Evolutionary conservation across 1,284 basidiomycete genomes (phyloP).

Genomic region (Pseudozyma thailandica): DNA sequence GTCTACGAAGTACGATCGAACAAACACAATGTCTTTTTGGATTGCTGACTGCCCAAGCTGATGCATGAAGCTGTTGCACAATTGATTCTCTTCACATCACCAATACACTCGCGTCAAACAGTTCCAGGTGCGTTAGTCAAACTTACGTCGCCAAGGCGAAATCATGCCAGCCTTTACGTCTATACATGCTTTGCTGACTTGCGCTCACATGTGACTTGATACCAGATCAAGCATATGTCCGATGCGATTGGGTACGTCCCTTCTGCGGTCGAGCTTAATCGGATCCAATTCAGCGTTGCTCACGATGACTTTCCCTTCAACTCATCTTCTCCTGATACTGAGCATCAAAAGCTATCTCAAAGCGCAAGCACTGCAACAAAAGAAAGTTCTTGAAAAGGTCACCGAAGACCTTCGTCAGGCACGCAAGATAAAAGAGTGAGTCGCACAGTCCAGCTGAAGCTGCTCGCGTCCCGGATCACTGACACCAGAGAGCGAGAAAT

Average conservation of each 20-base stretch:
- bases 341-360: constrained; percentile 36
- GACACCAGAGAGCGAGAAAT: too few relatives aligned
- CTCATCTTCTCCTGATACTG: background rate
- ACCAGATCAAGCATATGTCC: constrained; percentile 43
- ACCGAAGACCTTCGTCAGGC: constrained; percentile 17
- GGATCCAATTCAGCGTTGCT: too few relatives aligned
- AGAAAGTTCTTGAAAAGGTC: constrained; percentile 29
- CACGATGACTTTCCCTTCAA: too few relatives aligned
- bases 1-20: too few relatives aligned
- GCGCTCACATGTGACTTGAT: too few relatives aligned
- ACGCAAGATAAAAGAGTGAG: constrained; percentile 18
- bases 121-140: constrained; percentile 41
- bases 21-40: too few relatives aligned
- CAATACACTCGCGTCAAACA: background rate
- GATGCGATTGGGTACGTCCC: constrained; percentile 22
- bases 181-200: background rate
- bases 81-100: background rate
- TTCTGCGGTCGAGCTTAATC: background rate
- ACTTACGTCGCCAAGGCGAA: too few relatives aligned
- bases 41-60: too few relatives aligned
- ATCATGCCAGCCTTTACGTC: too few relatives aligned
- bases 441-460: too few relatives aligned
- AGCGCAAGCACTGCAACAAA: constrained; percentile 23
- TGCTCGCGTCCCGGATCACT: too few relatives aligned
- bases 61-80: background rate